Evolutionary conservation across 1,284 basidiomycete species (phyloP).

Genomic region (Porodaedalea pini): DNA sequence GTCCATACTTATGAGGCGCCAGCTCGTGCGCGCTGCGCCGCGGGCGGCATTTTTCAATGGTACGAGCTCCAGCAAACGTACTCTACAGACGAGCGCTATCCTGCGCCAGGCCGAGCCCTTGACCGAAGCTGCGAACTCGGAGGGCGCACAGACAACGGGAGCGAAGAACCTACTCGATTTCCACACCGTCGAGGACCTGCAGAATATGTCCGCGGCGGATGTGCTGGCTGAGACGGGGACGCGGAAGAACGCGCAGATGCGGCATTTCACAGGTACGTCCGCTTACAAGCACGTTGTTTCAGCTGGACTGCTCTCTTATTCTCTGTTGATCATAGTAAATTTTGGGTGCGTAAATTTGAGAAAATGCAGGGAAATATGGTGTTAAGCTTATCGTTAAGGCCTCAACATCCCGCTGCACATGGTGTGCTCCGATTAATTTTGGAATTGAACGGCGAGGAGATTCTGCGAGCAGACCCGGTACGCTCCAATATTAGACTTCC

Average conservation of each 20-base stretch:
- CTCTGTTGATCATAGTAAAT: slow-evolving; percentile 57
- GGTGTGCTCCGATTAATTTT: slow-evolving; percentile 97
- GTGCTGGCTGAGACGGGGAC: slow-evolving; percentile 75
- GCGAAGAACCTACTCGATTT: slow-evolving; percentile 51
- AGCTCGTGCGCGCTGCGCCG: slow-evolving; percentile 33
- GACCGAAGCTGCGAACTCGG: slow-evolving; percentile 12
- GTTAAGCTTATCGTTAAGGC: slow-evolving; percentile 41
- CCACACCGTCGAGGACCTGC: slow-evolving; percentile 79
- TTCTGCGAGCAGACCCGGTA: slow-evolving; percentile 86
- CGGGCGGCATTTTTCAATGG: slow-evolving; percentile 2
- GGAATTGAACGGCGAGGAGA: slow-evolving; percentile 96
- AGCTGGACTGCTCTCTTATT: not conserved
- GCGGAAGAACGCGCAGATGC: slow-evolving; percentile 77
- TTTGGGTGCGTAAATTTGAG: slow-evolving; percentile 60
- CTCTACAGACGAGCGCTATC: slow-evolving; percentile 14
- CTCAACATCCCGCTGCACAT: slow-evolving; percentile 98
- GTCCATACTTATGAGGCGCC: slow-evolving; percentile 39
- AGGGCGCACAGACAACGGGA: slow-evolving; percentile 11
- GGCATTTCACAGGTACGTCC: slow-evolving; percentile 80
- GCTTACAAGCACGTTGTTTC: slow-evolving; percentile 1
- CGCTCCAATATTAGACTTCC: slow-evolving; percentile 30
- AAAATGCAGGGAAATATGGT: not conserved
- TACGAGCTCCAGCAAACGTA: slow-evolving; percentile 7
- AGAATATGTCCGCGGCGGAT: slow-evolving; percentile 71
- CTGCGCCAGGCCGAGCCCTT: slow-evolving; percentile 19